Percentiles rank a stretch among this genome's conserved stretches.
Conservation (phyloP, 2,329 filamentous ascomycete species). For the Meredithiella fracta region DNA sequence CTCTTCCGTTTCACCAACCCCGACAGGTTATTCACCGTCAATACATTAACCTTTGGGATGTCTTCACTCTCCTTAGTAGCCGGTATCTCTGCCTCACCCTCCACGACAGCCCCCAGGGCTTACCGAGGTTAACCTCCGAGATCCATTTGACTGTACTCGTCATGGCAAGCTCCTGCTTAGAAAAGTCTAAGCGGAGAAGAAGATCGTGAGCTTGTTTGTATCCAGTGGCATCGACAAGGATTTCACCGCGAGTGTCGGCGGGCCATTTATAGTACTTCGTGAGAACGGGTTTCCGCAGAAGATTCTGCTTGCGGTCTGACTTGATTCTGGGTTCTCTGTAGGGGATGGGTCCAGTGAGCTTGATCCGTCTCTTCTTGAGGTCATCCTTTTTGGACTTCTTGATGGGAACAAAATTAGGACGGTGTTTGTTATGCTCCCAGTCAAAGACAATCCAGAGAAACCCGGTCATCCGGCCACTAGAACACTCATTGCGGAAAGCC, state of each 20-base stretch:
- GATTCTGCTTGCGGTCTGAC: slow-evolving; percentile 32
- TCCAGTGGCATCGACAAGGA: slow-evolving; percentile 43
- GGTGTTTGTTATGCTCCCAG: slow-evolving; percentile 20
- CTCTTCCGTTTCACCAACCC: slow-evolving; percentile 32
- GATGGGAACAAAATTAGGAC: slow-evolving; percentile 12
- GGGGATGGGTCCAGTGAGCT: slow-evolving; percentile 42
- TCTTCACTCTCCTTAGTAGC: neutral
- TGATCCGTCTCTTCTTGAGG: slow-evolving; percentile 29
- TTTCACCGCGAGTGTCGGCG: slow-evolving; percentile 40
- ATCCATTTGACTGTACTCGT: slow-evolving; percentile 55
- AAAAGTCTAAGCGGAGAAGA: slow-evolving; percentile 58
- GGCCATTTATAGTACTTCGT: slow-evolving; percentile 55
- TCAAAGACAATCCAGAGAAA: slow-evolving; percentile 90
- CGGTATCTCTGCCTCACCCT: neutral
- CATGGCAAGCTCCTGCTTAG: slow-evolving; percentile 42
- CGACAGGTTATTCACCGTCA: slow-evolving; percentile 30
- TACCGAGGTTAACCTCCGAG: slow-evolving; percentile 38
- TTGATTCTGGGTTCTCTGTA: slow-evolving; percentile 50
- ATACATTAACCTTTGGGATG: neutral
- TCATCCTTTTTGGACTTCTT: slow-evolving; percentile 18
- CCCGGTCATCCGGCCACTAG: slow-evolving; percentile 76
- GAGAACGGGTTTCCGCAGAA: slow-evolving; percentile 31
- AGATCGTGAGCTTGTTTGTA: slow-evolving; percentile 55
- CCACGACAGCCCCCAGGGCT: slow-evolving; percentile 9
- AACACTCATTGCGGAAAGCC: slow-evolving; percentile 91